Conservation (phyloP, 495 filamentous ascomycete genomes). For the Hypoxylon trugodes region DNA sequence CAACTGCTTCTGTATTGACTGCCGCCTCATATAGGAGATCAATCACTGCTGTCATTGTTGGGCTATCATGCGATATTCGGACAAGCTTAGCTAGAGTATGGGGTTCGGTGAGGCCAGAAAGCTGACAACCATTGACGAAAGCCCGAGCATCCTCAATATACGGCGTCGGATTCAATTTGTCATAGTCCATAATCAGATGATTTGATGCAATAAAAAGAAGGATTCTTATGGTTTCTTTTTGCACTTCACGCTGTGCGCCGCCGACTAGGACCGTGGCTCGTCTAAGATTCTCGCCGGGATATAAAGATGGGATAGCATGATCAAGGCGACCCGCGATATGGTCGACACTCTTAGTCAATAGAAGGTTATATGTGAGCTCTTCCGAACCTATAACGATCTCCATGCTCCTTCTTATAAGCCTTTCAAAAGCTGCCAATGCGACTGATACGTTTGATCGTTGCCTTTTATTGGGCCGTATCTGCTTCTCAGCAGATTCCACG, state of each 20-base stretch:
- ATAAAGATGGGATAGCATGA: constrained; percentile 3
- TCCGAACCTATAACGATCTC: constrained; percentile 20
- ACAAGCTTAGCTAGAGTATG: neutral
- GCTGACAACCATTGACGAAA: constrained; percentile 7
- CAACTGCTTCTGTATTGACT: constrained; percentile 8
- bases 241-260: neutral
- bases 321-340: constrained; percentile 11
- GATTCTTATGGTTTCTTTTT: constrained; percentile 12
- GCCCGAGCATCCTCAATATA: constrained; percentile 5
- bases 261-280: constrained; percentile 10
- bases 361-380: neutral
- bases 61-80: constrained; percentile 1
- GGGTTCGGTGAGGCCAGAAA: constrained; percentile 14
- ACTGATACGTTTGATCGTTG: neutral
- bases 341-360: constrained; percentile 17
- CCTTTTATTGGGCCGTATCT: neutral
- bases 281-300: constrained; percentile 13
- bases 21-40: constrained; percentile 18
- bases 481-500: neutral
- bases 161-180: neutral
- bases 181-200: neutral
- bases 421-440: constrained; percentile 3
- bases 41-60: constrained; percentile 11
- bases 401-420: constrained; percentile 5
- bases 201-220: constrained; percentile 21